Evolutionary conservation across 441 rosid species (phyloP).

Genomic region (Theobroma grandiflorum): DNA sequence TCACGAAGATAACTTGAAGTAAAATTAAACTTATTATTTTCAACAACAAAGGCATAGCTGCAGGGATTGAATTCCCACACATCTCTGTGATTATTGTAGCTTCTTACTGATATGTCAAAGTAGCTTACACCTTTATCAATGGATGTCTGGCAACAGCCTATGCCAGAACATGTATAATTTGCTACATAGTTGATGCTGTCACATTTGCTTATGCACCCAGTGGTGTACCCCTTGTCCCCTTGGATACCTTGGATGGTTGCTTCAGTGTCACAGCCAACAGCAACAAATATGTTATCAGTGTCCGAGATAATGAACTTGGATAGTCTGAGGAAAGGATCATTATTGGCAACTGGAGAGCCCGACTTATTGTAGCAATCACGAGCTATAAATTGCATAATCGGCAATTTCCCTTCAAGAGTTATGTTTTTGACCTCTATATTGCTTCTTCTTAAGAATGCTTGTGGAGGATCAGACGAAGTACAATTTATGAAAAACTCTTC

Average conservation of each 20-base stretch:
- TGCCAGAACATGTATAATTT: constrained; percentile 16
- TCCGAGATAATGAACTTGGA: not conserved
- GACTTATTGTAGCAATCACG: constrained; percentile 23
- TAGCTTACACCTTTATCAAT: not conserved
- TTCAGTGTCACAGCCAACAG: constrained; percentile 22
- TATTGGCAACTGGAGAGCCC: not conserved
- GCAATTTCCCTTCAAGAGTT: constrained; percentile 23
- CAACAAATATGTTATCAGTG: constrained; percentile 21
- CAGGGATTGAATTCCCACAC: constrained; percentile 23
- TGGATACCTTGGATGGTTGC: constrained; percentile 6
- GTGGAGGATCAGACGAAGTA: constrained; percentile 18
- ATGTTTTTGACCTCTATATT: not conserved
- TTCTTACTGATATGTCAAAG: not conserved
- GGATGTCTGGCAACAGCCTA: constrained; percentile 25
- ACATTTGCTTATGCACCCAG: constrained; percentile 5
- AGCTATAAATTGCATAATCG: constrained; percentile 24
- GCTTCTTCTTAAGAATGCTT: constrained; percentile 21
- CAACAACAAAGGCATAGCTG: constrained; percentile 24
- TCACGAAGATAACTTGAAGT: constrained; percentile 2
- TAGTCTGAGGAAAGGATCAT: not conserved
- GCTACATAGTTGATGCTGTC: constrained; percentile 7
- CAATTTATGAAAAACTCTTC: constrained; percentile 23
- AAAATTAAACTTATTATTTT: constrained; percentile 16
- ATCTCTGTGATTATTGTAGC: not conserved
- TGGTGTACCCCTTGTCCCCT: not conserved